phyloP scores from a whole-genome alignment of 169 alveolate species.

The Theileria parva region DNA sequence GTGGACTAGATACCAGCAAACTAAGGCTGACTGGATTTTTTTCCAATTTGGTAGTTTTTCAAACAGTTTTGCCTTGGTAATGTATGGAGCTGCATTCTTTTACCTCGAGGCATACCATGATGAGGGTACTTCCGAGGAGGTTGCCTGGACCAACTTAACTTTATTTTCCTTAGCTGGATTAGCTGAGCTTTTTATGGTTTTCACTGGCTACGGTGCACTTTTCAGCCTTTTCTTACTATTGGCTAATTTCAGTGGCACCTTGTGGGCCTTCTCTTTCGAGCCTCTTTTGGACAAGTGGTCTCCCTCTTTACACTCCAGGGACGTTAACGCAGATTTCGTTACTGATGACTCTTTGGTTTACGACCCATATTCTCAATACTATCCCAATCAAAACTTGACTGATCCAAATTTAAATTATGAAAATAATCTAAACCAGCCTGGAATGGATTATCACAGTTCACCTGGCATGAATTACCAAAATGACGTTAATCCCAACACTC shows the following conservation, averaged over 20 bases:
- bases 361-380: slow-evolving; percentile 22
- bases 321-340: slow-evolving; percentile 79
- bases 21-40: slow-evolving; percentile 85
- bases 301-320: slow-evolving; percentile 83
- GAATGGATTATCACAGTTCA: background rate
- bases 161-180: slow-evolving; percentile 81
- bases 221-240: slow-evolving; percentile 77
- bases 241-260: slow-evolving; percentile 80
- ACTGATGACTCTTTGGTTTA: slow-evolving; percentile 33
- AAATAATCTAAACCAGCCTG: background rate
- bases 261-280: slow-evolving; percentile 84
- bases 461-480: background rate
- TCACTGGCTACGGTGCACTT: slow-evolving; percentile 84
- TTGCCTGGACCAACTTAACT: slow-evolving; percentile 81
- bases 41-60: slow-evolving; percentile 81
- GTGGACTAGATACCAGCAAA: slow-evolving; percentile 85
- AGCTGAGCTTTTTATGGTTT: slow-evolving; percentile 82
- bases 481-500: background rate
- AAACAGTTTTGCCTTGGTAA: slow-evolving; percentile 79
- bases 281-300: slow-evolving; percentile 84
- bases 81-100: slow-evolving; percentile 83
- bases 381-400: background rate
- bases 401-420: background rate
- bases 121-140: slow-evolving; percentile 85
- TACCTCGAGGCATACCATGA: slow-evolving; percentile 85